Conservation (phyloP, 805 yeast species). For the Barnettozyma pratensis region DNA sequence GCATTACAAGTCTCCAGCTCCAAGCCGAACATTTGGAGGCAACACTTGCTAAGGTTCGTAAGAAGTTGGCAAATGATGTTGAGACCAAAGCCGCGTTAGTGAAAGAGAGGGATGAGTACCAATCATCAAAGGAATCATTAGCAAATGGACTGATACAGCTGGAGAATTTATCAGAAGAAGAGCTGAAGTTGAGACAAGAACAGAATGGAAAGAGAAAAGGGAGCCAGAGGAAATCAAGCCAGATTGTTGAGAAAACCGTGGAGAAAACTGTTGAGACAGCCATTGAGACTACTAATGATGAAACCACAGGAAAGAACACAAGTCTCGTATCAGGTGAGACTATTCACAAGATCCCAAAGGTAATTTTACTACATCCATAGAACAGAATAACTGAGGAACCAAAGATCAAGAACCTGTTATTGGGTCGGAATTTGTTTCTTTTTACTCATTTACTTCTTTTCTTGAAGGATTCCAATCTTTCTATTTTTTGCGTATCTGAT, state of each 20-base stretch:
- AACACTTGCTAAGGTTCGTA: not conserved
- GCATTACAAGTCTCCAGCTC: not conserved
- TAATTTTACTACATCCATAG: slow-evolving; percentile 11
- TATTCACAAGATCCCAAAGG: slow-evolving; percentile 23
- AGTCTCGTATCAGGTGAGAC: slow-evolving; percentile 15
- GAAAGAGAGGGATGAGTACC: slow-evolving; percentile 2
- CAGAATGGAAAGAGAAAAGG: slow-evolving; percentile 6
- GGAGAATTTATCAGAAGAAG: slow-evolving; percentile 13
- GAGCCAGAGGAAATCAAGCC: not conserved
- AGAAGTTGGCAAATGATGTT: not conserved
- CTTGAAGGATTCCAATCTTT: too few relatives aligned
- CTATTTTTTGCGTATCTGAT: not conserved
- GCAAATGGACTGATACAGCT: slow-evolving; percentile 10
- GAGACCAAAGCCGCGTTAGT: not conserved
- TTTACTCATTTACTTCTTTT: too few relatives aligned
- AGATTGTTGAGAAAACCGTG: not conserved
- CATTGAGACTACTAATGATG: not conserved
- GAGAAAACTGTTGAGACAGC: too few relatives aligned
- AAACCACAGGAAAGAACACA: not conserved
- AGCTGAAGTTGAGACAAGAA: slow-evolving; percentile 5
- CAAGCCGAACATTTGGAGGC: not conserved
- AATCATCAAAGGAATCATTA: slow-evolving; percentile 7
- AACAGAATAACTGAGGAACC: not conserved
- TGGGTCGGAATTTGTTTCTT: not conserved
- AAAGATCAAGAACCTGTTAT: too few relatives aligned